Percentiles rank a stretch among this genome's conserved stretches.
phyloP scores from a whole-genome alignment of 2,329 filamentous ascomycete genomes.

The Ilyonectria robusta region DNA sequence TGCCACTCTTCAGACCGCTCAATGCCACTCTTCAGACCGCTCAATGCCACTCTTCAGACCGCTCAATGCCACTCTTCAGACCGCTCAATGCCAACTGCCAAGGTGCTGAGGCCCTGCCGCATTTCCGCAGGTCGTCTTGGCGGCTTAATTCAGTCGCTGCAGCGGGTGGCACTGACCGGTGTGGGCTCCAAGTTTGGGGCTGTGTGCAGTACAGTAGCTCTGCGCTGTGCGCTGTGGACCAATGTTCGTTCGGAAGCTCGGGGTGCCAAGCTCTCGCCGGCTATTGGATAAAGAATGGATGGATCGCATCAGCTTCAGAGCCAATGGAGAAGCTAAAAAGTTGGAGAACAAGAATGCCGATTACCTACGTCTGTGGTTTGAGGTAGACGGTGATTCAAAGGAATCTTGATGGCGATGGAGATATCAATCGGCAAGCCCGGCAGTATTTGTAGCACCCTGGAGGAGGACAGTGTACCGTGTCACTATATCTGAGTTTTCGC shows the following conservation, averaged over 20 bases:
- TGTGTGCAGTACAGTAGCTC: conserved; percentile 7
- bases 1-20: background rate
- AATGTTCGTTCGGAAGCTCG: background rate
- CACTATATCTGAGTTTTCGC: background rate
- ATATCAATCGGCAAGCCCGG: background rate
- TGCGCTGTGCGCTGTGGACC: conserved; percentile 6
- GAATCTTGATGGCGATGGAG: background rate
- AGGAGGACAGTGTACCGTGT: background rate
- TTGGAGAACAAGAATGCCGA: background rate
- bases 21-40: too few relatives aligned
- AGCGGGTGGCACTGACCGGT: background rate
- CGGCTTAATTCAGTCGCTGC: conserved; percentile 13
- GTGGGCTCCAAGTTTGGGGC: conserved; percentile 16
- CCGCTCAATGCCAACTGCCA: background rate
- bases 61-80: background rate
- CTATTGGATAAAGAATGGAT: background rate
- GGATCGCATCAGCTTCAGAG: background rate
- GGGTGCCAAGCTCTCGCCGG: background rate
- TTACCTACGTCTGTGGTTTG: background rate
- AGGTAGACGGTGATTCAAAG: background rate
- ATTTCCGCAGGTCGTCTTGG: conserved; percentile 24
- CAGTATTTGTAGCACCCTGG: background rate
- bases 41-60: background rate
- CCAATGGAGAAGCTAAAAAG: background rate
- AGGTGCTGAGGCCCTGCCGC: conserved; percentile 10